These are phyloP conservation scores for Tulasnella sp. DNA, from an alignment of 768 basidiomycete species.

Conservation along the genomic window DNA sequence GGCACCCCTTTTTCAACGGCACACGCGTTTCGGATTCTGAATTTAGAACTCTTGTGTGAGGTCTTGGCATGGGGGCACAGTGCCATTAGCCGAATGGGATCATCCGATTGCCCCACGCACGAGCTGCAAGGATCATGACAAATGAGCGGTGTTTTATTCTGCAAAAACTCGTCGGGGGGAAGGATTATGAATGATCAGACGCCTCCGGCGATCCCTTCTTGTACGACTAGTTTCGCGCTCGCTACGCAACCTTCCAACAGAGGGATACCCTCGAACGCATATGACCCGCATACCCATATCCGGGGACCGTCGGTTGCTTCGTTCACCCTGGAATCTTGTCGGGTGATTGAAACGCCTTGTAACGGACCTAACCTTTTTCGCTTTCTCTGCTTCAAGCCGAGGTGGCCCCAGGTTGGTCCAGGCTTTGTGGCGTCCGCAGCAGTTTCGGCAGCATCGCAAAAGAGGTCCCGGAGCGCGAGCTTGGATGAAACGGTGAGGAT, in stretches of 20 bases:
- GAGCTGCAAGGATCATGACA: not conserved
- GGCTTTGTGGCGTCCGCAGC: constrained; percentile 35
- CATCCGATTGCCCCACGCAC: not conserved
- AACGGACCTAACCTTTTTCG: constrained; percentile 46
- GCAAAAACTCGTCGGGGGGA: not conserved
- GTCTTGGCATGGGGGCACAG: not conserved
- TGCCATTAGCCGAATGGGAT: not conserved
- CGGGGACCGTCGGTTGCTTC: constrained; percentile 47
- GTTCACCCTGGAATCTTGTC: constrained; percentile 5
- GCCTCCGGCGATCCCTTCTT: constrained; percentile 38
- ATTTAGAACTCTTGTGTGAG: not conserved
- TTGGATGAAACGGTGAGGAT: constrained; percentile 58
- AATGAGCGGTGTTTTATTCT: not conserved
- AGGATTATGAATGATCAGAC: not conserved
- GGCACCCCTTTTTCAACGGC: not conserved
- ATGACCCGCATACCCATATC: constrained; percentile 74
- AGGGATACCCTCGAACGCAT: constrained; percentile 72
- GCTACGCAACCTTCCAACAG: constrained; percentile 79
- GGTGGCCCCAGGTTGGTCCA: constrained; percentile 44
- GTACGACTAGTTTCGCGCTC: constrained; percentile 63
- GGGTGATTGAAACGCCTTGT: constrained; percentile 54
- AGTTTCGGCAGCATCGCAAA: constrained; percentile 43
- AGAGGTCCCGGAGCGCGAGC: constrained; percentile 54
- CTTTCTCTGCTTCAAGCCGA: not conserved
- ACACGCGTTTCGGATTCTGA: not conserved